Evolutionary conservation across 768 basidiomycete species (phyloP), one percentile per base, ranked within the genome.

Genomic region (Coprinopsis sp.): DNA sequence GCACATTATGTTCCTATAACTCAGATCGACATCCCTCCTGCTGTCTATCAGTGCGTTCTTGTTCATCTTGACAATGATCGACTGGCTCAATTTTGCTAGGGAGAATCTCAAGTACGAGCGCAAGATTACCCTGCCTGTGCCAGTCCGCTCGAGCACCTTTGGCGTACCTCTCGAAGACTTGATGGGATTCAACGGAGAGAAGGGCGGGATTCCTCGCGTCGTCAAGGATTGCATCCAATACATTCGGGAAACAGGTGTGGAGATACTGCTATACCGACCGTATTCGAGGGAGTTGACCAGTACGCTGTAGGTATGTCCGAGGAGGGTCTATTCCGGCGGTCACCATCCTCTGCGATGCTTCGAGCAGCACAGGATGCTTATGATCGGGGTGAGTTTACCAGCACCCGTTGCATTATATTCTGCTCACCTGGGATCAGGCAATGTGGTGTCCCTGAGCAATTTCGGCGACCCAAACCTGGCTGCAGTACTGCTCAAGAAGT

Each of bases 401-500:
- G 46, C 30, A 6, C 14, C 49, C 3, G 29, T 6, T 19, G 12
- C 38, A 8, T 11, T 2, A 13, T 33, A 33, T 44, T 49, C 33
- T 47, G 33, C 46, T 45, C 33, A 51, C 51, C 40, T 5, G 16
- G 7, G n/a, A 29, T 40, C 46, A 87, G 86, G 87, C 11, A 79
- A 90, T 51, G 81, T 91, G 1, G 84, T 93, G 8, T 87, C 86
- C 1, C 65, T 93, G 33, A 68, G 78, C n/a, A 82, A 73, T 2
- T 91, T 87, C 56, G 75, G 72, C 0, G 89, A 91, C 55, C 83
- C 87, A 5, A 76, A 88, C 62, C 73, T 93, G 1, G 87, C 88
- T 3, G 88, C 91, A 7, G 91, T 92, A 1, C 71, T 93, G 28
- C 66, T 93, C 45, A 92, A 93, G 69, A 91, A 89, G 59, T 91